Evolutionary conservation across 169 alveolate genomes (phyloP).

Genomic region (Eimeria sp.): DNA sequence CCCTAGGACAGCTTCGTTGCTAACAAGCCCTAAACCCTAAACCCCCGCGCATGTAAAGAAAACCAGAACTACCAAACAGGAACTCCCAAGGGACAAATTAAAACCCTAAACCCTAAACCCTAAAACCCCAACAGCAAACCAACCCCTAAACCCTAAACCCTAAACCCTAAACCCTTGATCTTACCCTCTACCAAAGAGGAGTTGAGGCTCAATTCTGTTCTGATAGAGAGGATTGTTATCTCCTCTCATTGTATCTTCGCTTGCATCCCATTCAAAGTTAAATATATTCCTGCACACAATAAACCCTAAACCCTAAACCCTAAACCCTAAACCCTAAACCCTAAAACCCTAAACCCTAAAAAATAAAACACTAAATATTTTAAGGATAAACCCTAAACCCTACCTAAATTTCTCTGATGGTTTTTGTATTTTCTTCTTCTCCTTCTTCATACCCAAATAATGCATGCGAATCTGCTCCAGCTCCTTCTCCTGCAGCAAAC

Average conservation of each 20-base stretch:
- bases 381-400: background rate
- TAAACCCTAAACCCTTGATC: constrained; percentile 36
- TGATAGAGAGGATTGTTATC: constrained; percentile 95
- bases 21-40: too few species aligned
- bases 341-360: too few species aligned
- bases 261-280: constrained; percentile 94
- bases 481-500: constrained; percentile 90
- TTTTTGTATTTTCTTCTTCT: constrained; percentile 91
- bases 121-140: too few species aligned
- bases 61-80: background rate
- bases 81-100: background rate
- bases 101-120: constrained; percentile 76
- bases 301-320: background rate
- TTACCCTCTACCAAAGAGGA: constrained; percentile 95
- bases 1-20: too few species aligned
- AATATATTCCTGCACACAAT: constrained; percentile 86
- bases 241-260: constrained; percentile 92
- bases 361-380: too few species aligned
- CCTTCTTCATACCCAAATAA: constrained; percentile 90
- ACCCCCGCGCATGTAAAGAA: too few species aligned
- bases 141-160: constrained; percentile 11
- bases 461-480: constrained; percentile 92
- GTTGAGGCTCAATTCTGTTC: constrained; percentile 93
- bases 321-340: background rate
- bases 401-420: constrained; percentile 96